Base-by-base conservation (phyloP, 371 early-diverging fungal species). In the Parasitella parasitica region DNA sequence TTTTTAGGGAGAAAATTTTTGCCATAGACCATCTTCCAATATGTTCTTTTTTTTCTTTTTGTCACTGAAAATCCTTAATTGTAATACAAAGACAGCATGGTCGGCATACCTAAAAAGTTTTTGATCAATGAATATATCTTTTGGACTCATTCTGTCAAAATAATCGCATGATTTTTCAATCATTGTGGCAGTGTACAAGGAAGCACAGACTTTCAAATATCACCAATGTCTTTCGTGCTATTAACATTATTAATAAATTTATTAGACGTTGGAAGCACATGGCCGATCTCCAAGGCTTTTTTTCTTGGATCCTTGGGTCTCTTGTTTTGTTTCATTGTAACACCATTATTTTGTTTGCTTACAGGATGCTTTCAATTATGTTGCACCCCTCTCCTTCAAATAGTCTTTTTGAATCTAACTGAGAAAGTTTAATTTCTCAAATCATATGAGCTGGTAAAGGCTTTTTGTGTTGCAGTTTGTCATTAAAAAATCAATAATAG, bases 131-230 rank as follows among this genome's bases (percentile, higher is more conserved):
- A 43, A 41, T 41, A 4, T 20, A 43, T 12, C 18, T 11, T 20
- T 22, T 43, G 43, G 20, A 4, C 11, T 22, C 8, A 43, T 43
- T 43, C 43, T 43, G 43, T 43, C 43, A 43, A 8, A 22, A 20
- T 22, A 49, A 49, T 49, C 49, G 49, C 49, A 24, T 49, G 49
- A 49, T 49, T 24, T 49, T 28, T 49, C n/a, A 43, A 16, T 11
- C 43, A 43, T 43, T 41, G 18, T 43, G 43, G 43, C 50, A 49
- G 28, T n/a, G n/a, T 28, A 49, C 28, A 49, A 32, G 52, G 52
- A 52, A 52, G 52, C 52, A 52, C 52, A 52, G 52, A 52, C 52
- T 18, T 32, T 52, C 18, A 49, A 28, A 4, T 28, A 28, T 49
- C 13, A 49, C 50, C 7, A 27, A 13, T 20, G 22, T 11, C 11